Conservation (phyloP, 129 eudicot species). For the Erigeron canadensis region DNA sequence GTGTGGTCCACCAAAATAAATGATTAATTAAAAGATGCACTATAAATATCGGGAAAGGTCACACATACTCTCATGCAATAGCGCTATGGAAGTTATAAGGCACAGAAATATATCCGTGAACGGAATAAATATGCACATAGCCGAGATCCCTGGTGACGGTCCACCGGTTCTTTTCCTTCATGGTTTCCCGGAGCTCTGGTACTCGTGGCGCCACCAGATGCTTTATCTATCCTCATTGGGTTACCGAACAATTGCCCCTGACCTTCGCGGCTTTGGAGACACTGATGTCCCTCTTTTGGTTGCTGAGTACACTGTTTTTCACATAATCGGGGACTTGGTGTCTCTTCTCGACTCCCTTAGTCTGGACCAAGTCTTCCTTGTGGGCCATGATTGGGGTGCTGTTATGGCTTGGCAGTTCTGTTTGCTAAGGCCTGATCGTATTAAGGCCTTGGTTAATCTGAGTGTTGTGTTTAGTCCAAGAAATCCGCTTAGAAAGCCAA, state of each 20-base stretch:
- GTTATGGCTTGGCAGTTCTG: slow-evolving; percentile 59
- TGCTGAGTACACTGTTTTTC: slow-evolving; percentile 62
- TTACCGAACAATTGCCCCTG: slow-evolving; percentile 78
- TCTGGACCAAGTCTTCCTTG: slow-evolving; percentile 53
- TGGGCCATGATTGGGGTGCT: slow-evolving; percentile 37
- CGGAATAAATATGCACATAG: slow-evolving; percentile 82
- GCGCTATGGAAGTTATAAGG: slow-evolving; percentile 74
- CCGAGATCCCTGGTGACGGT: slow-evolving; percentile 55
- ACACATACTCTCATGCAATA: slow-evolving; percentile 20
- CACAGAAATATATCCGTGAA: slow-evolving; percentile 53
- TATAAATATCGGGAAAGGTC: too few relatives aligned
- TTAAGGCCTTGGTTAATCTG: slow-evolving; percentile 61
- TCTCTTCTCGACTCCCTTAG: slow-evolving; percentile 52
- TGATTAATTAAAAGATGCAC: too few relatives aligned
- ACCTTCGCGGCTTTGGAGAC: slow-evolving; percentile 92
- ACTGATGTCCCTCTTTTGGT: slow-evolving; percentile 64
- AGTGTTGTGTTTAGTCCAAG: slow-evolving; percentile 63
- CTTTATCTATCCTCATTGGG: slow-evolving; percentile 60
- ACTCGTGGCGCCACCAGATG: slow-evolving; percentile 48
- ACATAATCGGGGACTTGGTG: slow-evolving; percentile 72
- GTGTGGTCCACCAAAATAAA: too few relatives aligned
- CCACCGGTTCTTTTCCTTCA: slow-evolving; percentile 73
- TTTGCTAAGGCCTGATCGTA: slow-evolving; percentile 61
- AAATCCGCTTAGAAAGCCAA: slow-evolving; percentile 55
- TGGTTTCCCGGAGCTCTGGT: slow-evolving; percentile 39